Evolutionary conservation across 2,329 filamentous ascomycete genomes (phyloP), one percentile per base, ranked within the genome.

Genomic region (Cercospora sp.): DNA sequence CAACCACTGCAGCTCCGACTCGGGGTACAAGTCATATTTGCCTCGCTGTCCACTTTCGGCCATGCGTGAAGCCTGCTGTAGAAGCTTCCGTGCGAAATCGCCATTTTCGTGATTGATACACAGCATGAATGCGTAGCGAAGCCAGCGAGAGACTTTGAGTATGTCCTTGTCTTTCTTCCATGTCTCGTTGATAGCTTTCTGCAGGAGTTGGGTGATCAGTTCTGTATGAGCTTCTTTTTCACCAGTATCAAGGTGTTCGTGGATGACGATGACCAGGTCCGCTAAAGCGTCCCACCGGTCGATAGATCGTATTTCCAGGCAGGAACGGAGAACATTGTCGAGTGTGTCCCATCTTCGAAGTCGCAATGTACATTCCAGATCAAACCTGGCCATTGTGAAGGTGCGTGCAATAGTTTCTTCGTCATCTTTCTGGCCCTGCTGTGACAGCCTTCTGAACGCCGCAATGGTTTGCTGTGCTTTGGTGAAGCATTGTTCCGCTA

Each of bases 1-100:
- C n/a, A 95, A 85, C 90, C 91, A 95, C 74, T 93, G 89, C 1
- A 94, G 80, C 75, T 95, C 92, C 3, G 86, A 84, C 0, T 81
- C 74, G 0, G 91, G 91, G 75, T 92, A 92, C 0, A 80, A 77
- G 7, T 74, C 70, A 12, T 70, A 68, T 21, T 70, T 69, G 34
- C 69, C 68, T 12, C 72, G 61, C 8, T 67, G 66, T 3, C 72
- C 73, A 58, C 69, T 70, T 2, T 81, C 82, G 6, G 86, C 86
- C 63, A 89, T 82, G 1, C 77, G 77, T 1, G 84, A 82, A 1
- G 88, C 86, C 74, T 93, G 88, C n/a, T 88, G 85, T 7, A 93
- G 80, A 3, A 93, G 82, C 65, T 75, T 73, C 18, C 76, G 63
- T 2, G 70, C 69, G 57, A 77, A 71, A 16, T 63, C 49, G 55